These are phyloP conservation scores for Aquilaria yunnanensis DNA, from an alignment of 345 rosid genomes.

Conservation along the genomic window DNA sequence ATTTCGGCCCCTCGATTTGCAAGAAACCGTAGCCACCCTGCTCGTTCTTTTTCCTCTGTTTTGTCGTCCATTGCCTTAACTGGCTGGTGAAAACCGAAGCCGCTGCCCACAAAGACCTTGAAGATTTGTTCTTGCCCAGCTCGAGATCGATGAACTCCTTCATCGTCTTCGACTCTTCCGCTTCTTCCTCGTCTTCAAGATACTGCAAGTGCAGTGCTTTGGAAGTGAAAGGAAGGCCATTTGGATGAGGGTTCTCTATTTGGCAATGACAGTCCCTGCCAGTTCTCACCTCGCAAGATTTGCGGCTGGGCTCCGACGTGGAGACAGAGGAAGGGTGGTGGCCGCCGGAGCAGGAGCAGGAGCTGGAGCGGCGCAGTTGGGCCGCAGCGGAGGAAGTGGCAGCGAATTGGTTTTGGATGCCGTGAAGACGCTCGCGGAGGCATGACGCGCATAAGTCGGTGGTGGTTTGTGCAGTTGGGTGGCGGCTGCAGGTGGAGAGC, in stretches of 20 bases:
- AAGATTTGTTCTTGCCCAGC: constrained; percentile 27
- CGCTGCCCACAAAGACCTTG: constrained; percentile 35
- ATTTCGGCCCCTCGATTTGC: constrained; percentile 4
- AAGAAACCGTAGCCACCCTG: constrained; percentile 3
- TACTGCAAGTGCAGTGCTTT: constrained; percentile 16
- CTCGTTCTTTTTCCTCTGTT: constrained; percentile 25
- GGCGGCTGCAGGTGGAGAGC: constrained; percentile 11
- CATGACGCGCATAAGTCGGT: constrained; percentile 15
- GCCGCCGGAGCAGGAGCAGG: constrained; percentile 22
- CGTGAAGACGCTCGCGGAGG: constrained; percentile 18
- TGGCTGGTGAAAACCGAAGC: constrained; percentile 49
- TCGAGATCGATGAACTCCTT: constrained; percentile 71
- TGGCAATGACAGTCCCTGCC: constrained; percentile 34
- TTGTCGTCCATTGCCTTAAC: constrained; percentile 43
- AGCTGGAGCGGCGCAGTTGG: constrained; percentile 48
- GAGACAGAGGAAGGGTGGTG: constrained; percentile 19
- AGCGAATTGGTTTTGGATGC: constrained; percentile 16
- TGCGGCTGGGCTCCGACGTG: constrained; percentile 42
- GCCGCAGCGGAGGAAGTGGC: constrained; percentile 18
- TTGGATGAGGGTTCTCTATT: neutral
- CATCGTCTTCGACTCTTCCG: constrained; percentile 49
- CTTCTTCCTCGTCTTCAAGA: constrained; percentile 20
- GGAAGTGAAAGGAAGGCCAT: neutral
- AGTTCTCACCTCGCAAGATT: constrained; percentile 43
- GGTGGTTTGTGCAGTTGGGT: constrained; percentile 1